phyloP scores from a whole-genome alignment of 2,329 filamentous ascomycete species.

The Passalora sequoiae region DNA sequence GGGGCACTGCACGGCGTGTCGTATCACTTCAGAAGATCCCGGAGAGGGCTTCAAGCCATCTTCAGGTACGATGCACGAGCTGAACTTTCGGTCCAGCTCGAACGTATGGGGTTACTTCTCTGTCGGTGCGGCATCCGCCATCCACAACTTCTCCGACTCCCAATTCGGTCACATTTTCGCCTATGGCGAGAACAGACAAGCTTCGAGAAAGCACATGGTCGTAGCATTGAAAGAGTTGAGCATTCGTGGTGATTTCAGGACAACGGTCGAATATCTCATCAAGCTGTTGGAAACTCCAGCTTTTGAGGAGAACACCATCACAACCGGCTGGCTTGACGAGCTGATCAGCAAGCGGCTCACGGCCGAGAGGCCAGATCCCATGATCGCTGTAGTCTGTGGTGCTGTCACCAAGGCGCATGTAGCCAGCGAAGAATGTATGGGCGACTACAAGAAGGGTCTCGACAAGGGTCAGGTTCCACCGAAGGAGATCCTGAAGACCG shows the following conservation, averaged over 20 bases:
- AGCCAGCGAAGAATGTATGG: slow-evolving; percentile 82
- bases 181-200: slow-evolving; percentile 93
- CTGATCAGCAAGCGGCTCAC: slow-evolving; percentile 97
- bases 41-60: slow-evolving; percentile 99
- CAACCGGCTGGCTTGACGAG: slow-evolving; percentile 97
- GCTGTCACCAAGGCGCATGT: slow-evolving; percentile 92
- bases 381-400: slow-evolving; percentile 90
- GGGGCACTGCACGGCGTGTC: slow-evolving; percentile 95
- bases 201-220: slow-evolving; percentile 98
- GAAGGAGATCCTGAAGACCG: slow-evolving; percentile 94
- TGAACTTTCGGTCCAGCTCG: slow-evolving; percentile 97
- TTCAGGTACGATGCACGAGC: slow-evolving; percentile 95
- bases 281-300: slow-evolving; percentile 97
- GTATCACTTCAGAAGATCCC: slow-evolving; percentile 98
- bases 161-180: slow-evolving; percentile 99
- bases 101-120: slow-evolving; percentile 99
- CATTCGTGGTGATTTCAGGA: slow-evolving; percentile 98
- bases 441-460: slow-evolving; percentile 78
- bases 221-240: slow-evolving; percentile 96
- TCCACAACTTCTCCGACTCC: slow-evolving; percentile 98
- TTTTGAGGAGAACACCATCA: slow-evolving; percentile 98
- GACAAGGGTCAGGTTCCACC: slow-evolving; percentile 97
- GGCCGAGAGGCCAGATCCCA: slow-evolving; percentile 87
- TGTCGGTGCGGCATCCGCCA: slow-evolving; percentile 90
- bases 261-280: slow-evolving; percentile 97